These are phyloP conservation scores for Hypoxylon sp. DNA, from an alignment of 2,329 filamentous ascomycete genomes.

Conservation along the genomic window DNA sequence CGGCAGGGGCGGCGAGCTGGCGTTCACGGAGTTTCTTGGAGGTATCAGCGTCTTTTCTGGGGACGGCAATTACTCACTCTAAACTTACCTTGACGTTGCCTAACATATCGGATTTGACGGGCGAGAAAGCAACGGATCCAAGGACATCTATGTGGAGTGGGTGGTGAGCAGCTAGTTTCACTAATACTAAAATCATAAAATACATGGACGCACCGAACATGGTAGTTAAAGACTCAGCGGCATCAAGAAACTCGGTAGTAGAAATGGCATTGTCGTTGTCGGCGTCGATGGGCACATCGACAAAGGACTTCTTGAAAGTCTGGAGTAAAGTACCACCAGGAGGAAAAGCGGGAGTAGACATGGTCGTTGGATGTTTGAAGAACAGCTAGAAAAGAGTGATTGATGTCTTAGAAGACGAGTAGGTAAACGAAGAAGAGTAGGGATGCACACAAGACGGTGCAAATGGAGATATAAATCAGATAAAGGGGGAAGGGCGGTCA, in stretches of 20 bases:
- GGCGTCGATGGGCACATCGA: constrained; percentile 82
- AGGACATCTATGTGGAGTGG: constrained; percentile 66
- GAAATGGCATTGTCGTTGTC: constrained; percentile 82
- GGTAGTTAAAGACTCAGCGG: constrained; percentile 86
- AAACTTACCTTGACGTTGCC: constrained; percentile 87
- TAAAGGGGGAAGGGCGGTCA: constrained; percentile 36
- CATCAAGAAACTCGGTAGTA: constrained; percentile 91
- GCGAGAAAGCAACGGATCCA: constrained; percentile 82
- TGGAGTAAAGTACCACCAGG: constrained; percentile 86
- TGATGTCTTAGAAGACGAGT: constrained; percentile 6
- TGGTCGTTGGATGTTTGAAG: constrained; percentile 55
- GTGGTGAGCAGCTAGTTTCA: constrained; percentile 15
- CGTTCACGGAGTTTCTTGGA: constrained; percentile 88
- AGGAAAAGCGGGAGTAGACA: constrained; percentile 69
- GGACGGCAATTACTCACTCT: constrained; percentile 18
- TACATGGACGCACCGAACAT: constrained; percentile 79
- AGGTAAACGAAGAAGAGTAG: constrained; percentile 10
- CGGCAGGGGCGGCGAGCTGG: constrained; percentile 80
- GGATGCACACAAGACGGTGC: constrained; percentile 3
- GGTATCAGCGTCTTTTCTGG: constrained; percentile 37
- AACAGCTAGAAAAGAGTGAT: constrained; percentile 3
- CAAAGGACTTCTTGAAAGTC: constrained; percentile 86
- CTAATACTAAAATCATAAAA: not conserved
- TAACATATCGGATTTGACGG: constrained; percentile 91
- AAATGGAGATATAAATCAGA: constrained; percentile 11